These are phyloP conservation scores for Nyssa sinensis DNA, from an alignment of 148 eudicot species.

Conservation along the genomic window DNA sequence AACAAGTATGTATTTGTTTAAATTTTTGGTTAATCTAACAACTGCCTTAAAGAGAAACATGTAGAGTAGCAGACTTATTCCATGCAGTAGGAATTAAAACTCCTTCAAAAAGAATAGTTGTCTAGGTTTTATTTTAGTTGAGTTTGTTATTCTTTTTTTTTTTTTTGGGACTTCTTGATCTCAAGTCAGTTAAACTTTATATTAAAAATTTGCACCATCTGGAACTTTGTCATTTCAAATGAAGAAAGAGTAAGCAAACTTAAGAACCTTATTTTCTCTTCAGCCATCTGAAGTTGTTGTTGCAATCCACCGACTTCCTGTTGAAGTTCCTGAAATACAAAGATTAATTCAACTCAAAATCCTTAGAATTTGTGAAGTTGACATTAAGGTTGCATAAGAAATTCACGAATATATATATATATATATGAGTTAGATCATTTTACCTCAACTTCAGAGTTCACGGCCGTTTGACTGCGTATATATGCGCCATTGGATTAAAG, in stretches of 20 bases:
- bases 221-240: no score
- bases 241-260: not conserved
- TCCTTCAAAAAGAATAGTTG: no score
- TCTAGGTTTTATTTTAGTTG: no score
- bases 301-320: constrained; percentile 53
- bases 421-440: not conserved
- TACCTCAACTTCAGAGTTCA: not conserved
- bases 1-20: no score
- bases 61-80: no score
- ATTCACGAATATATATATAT: not conserved
- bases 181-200: no score
- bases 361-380: not conserved
- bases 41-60: no score
- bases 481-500: not conserved
- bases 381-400: not conserved
- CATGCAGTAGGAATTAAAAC: no score
- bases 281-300: constrained; percentile 46
- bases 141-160: no score
- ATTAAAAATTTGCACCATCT: no score
- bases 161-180: no score
- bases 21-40: no score
- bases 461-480: constrained; percentile 4
- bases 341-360: not conserved
- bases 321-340: constrained; percentile 43
- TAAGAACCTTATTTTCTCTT: constrained; percentile 57